Evolutionary conservation across 148 eudicot genomes (phyloP).

Genomic region (Nepenthes gracilis): DNA sequence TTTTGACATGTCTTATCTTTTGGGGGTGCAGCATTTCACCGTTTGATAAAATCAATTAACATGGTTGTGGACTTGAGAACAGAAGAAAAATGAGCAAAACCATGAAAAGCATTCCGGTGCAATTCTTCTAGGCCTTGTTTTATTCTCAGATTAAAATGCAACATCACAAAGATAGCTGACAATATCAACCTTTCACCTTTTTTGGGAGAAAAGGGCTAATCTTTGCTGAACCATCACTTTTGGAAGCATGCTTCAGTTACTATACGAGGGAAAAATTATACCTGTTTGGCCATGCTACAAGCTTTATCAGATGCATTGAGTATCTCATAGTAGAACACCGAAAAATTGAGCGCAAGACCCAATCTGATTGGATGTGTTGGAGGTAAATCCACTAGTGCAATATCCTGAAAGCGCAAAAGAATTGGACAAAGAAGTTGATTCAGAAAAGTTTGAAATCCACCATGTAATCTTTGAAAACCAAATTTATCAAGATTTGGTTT

Average conservation of each 20-base stretch:
- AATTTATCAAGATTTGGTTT: background rate
- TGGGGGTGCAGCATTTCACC: too few relatives aligned
- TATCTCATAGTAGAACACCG: constrained; percentile 47
- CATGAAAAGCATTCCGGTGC: too few relatives aligned
- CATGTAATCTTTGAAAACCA: background rate
- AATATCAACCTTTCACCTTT: too few relatives aligned
- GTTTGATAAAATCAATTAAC: too few relatives aligned
- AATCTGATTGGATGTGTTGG: constrained; percentile 40
- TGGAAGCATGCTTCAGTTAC: background rate
- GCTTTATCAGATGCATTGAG: constrained; percentile 38
- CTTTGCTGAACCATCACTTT: too few relatives aligned
- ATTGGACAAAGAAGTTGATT: background rate
- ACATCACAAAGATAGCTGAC: too few relatives aligned
- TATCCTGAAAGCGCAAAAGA: constrained; percentile 19
- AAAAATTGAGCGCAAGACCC: constrained; percentile 49
- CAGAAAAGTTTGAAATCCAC: background rate
- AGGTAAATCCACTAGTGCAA: constrained; percentile 27
- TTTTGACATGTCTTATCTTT: too few relatives aligned
- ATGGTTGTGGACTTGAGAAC: too few relatives aligned
- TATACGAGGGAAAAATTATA: constrained; percentile 3
- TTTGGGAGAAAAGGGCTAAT: too few relatives aligned
- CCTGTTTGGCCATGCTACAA: constrained; percentile 43
- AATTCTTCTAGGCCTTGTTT: too few relatives aligned
- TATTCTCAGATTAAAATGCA: too few relatives aligned
- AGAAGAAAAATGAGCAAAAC: too few relatives aligned